Conservation (phyloP, 768 basidiomycete species). For the Hygrophoropsis aurantiaca region DNA sequence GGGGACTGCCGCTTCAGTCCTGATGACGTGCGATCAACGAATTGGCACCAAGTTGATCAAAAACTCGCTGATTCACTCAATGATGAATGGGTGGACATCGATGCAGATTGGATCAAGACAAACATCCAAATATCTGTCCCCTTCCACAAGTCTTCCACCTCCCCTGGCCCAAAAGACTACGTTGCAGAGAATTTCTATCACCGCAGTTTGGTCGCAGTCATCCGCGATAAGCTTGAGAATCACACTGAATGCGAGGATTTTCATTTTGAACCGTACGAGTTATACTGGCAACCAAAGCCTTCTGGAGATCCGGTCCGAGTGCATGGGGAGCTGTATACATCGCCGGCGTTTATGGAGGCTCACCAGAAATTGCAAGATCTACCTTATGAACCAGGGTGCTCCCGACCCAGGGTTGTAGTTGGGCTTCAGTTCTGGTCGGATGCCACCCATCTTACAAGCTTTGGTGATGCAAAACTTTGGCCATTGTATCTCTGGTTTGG, state of each 20-base stretch:
- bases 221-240: constrained; percentile 14
- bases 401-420: constrained; percentile 14
- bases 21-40: neutral
- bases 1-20: neutral
- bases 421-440: constrained; percentile 29
- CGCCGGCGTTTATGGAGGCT: constrained; percentile 5
- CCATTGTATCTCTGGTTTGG: constrained; percentile 20
- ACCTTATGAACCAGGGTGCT: constrained; percentile 12
- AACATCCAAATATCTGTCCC: neutral
- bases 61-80: neutral
- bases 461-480: constrained; percentile 25
- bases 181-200: constrained; percentile 8
- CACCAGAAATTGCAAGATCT: constrained; percentile 10
- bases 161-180: constrained; percentile 5
- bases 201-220: constrained; percentile 8
- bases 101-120: neutral
- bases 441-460: constrained; percentile 26
- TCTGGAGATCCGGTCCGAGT: neutral
- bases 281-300: constrained; percentile 14
- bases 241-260: constrained; percentile 11
- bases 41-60: neutral
- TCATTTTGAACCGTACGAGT: constrained; percentile 26
- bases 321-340: constrained; percentile 15
- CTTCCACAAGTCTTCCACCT: neutral
- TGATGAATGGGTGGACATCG: neutral